A percentile compares a stretch with the other conserved stretches of the same genome.
phyloP scores from a whole-genome alignment of 768 basidiomycete species.

The Leccinum arenicola region DNA sequence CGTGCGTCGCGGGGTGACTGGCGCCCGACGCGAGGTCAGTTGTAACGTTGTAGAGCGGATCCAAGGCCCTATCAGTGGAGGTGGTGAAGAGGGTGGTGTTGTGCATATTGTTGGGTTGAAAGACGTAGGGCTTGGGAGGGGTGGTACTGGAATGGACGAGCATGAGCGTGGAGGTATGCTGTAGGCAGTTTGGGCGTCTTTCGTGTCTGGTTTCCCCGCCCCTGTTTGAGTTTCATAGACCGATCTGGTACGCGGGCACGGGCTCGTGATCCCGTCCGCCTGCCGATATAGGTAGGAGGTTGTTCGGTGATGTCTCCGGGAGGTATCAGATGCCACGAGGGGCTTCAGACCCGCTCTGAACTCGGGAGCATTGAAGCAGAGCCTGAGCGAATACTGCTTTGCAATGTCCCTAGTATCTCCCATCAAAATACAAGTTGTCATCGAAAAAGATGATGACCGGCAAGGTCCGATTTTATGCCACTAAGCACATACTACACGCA shows the following conservation, averaged over 20 bases:
- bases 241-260: background rate
- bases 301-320: too few species aligned
- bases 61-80: background rate
- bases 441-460: too few species aligned
- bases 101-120: slow-evolving; percentile 8
- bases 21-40: slow-evolving; percentile 9
- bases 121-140: slow-evolving; percentile 5
- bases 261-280: background rate
- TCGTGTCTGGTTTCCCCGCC: background rate
- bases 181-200: background rate
- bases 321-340: too few species aligned
- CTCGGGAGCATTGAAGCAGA: background rate
- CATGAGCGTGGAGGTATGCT: slow-evolving; percentile 3
- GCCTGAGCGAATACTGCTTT: background rate
- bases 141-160: background rate
- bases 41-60: slow-evolving; percentile 11
- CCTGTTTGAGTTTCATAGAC: background rate
- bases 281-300: background rate
- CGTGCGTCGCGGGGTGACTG: background rate
- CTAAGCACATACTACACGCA: too few species aligned
- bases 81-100: slow-evolving; percentile 13
- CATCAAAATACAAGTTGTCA: too few species aligned
- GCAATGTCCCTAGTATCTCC: too few species aligned
- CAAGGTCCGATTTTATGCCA: too few species aligned
- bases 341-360: background rate